Base-by-base conservation (phyloP, 768 basidiomycete genomes). In the Lepiota subincarnata region DNA sequence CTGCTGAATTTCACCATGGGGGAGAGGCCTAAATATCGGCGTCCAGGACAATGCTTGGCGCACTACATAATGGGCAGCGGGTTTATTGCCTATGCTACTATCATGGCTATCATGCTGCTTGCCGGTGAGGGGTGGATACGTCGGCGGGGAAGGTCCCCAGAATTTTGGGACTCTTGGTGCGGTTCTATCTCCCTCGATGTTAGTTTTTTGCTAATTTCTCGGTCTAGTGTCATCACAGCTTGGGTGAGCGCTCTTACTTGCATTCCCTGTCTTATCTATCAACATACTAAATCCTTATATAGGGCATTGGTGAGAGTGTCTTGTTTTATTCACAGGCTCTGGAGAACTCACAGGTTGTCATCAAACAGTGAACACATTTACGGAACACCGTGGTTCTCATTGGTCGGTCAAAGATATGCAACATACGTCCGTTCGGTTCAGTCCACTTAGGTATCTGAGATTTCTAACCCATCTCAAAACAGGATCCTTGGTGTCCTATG, bases 401-500 rank as follows among this genome's bases (percentile, higher is more conserved):
- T 96, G 94, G 94, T 87, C 84, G 2, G 87, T 86, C 49, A 94
- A 96, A 66, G 94, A 96, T 66, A 89, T 94, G 89, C 92, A 95
- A 62, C 93, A 96, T 67, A 92, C 91, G 84, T 91, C 63, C 58
- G 87, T 75, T 20, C 5, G 39, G 24, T 7, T 36, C 34, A 12
- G 35, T 41, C 55, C 50, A 16, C 6, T n/a, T 49, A 14, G 26
- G n/a, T 35, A 24, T 57, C 22, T 46, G 10, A 8, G 46, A 10
- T n/a, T 3, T 14, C 24, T 45, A 35, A 54, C 35, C 50, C 12
- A 49, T 24, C 1, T 39, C 43, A 10, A n/a, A 49, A 54, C 2
- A 90, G 87, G 2, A 81, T 87, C 47, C 71, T 92, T 6, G 88
- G 88, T 26, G 76, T 90, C 19, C 71, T 90, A 34, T 89, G 87